Evolutionary conservation across 495 filamentous ascomycete genomes (phyloP), one percentile per base, ranked within the genome.

Genomic region (Rostrohypoxylon terebratum): DNA sequence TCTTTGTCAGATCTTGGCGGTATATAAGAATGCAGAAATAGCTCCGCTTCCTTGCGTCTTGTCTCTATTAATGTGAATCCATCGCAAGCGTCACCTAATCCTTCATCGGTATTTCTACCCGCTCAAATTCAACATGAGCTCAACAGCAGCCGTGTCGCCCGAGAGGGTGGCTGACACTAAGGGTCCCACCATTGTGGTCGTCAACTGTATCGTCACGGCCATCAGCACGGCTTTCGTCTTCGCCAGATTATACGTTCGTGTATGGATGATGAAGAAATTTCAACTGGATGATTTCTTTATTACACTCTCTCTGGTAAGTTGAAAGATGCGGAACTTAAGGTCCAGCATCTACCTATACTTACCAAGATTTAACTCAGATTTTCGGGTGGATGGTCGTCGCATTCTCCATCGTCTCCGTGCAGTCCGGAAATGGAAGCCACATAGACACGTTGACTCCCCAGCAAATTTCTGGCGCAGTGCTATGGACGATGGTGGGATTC

Each of bases 401-500:
- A 25, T 60, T 73, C 28, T 45, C 66, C 0, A 66, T 65, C n/a
- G 38, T 54, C 18, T 59, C 68, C 7, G 76, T 75, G 14, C 8
- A 25, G 4, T 59, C 38, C 10, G 63, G 63, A 10, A 66, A 59
- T 18, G 63, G 63, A 21, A 23, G n/a, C 25, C 81, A 83, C 69
- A 33, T 79, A 10, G 48, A 58, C 36, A 58, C 69, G 5, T 69
- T 83, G 8, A 69, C 2, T 10, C 61, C 69, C 3, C 40, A 74
- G 3, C 74, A 83, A 28, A 57, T 68, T 31, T 68, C 70, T 5
- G 60, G 71, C 25, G 77, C 77, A 5, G 60, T 80, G 38, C 23
- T 80, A 13, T 83, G 78, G 28, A 79, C 76, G 8, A 75, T 84
- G 8, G 51, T 77, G 28, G 79, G 69, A 59, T 84, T 83, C 58